These are phyloP conservation scores for Oryza glumipatula DNA, from an alignment of 176 grass and related monocot genomes.

Conservation along the genomic window DNA sequence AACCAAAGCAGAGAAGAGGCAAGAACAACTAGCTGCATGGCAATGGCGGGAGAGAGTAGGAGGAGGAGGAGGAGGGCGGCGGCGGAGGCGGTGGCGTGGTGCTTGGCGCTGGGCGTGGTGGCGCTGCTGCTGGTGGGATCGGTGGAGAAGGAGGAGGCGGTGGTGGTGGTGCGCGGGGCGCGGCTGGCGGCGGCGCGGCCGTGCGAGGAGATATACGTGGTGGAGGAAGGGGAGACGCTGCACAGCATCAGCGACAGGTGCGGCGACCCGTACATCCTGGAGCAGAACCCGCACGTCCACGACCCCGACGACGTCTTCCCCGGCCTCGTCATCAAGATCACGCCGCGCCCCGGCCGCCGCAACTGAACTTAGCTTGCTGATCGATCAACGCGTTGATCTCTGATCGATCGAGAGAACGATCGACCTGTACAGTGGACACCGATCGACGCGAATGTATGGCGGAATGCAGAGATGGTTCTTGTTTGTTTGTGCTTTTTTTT, in stretches of 20 bases:
- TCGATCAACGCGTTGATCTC: neutral
- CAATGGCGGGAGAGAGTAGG: constrained; percentile 5
- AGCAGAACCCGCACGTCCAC: constrained; percentile 86
- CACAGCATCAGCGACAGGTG: constrained; percentile 92
- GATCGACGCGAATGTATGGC: neutral
- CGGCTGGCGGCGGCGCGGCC: constrained; percentile 42
- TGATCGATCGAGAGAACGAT: neutral
- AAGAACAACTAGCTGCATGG: neutral
- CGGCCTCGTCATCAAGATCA: constrained; percentile 81
- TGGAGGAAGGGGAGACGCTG: constrained; percentile 75
- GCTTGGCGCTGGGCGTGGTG: constrained; percentile 52
- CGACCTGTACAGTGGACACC: neutral
- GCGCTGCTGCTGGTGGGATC: constrained; percentile 58
- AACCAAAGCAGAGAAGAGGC: neutral
- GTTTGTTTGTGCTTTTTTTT: neutral
- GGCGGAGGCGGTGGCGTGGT: constrained; percentile 69
- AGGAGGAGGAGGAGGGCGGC: constrained; percentile 14
- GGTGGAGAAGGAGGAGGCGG: neutral
- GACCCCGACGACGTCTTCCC: constrained; percentile 96
- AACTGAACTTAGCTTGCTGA: neutral
- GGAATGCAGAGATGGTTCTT: neutral
- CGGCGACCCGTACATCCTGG: constrained; percentile 85
- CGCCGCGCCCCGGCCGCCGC: neutral
- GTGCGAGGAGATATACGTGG: constrained; percentile 91
- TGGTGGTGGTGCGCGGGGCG: constrained; percentile 32